Base-by-base conservation (phyloP, 1,284 basidiomycete genomes). In the Phellinidium pouzarii region DNA sequence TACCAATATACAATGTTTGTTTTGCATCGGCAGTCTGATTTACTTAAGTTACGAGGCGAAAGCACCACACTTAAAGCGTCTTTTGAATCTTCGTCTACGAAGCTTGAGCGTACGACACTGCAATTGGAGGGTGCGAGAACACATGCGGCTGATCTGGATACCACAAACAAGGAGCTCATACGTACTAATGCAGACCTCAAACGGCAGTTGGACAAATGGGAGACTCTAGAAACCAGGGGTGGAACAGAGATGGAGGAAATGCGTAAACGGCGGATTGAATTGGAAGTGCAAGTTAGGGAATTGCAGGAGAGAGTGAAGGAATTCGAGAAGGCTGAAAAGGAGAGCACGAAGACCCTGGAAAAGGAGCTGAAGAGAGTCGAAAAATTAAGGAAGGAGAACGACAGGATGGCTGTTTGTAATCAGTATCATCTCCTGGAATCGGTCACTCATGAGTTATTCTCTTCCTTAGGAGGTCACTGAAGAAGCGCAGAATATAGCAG, bases 131-230 rank as follows among this genome's bases (percentile, higher is more conserved):
- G 75, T 27, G 68, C 79, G 27, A 71, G 77, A 47, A 68, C 76
- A n/a, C 72, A 72, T 44, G 70, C 74, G 40, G 65, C 70, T 0
- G 79, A 83, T 31, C 67, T 85, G 22, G 75, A 82, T 57, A 74
- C 72, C 38, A 65, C 69, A 37, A 75, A 79, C 48, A 74, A 75
- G 37, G 82, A 84, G 44, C 71, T 80, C 25, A 76, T 78, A 56
- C 75, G 76, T 9, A 73, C 73, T 6, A 75, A 75, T 51, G 65
- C 68, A 2, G 76, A 84, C 37, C 66, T 87, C 38, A 74, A 76
- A 44, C 74, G 75, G 3, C 85, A 88, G 60, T 66, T 87, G 9
- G 75, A 78, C 45, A 79, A 83, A 60, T 87, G 82, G 83, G 73
- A 83, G 60, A 74, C 66, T 23, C 64, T 86, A 11, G 87, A 87